Percentiles rank a stretch among this genome's conserved stretches.
These are phyloP conservation scores for Saccharata proteae DNA, from an alignment of 2,329 filamentous ascomycete genomes.

Conservation along the genomic window DNA sequence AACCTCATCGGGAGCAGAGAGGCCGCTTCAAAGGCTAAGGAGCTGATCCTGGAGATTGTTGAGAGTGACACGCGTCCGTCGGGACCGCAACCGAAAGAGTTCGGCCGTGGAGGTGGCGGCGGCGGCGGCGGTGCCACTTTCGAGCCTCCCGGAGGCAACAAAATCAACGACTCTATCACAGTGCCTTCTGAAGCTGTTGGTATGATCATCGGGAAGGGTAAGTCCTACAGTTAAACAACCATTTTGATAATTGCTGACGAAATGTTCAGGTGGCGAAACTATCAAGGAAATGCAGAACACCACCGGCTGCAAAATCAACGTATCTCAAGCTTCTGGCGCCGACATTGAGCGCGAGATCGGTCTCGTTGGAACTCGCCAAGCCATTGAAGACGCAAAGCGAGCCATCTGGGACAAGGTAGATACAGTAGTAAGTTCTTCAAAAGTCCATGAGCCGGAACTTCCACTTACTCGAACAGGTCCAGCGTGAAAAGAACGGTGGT, in stretches of 20 bases:
- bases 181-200: constrained; percentile 86
- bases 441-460: too few relatives aligned
- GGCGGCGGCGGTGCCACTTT: constrained; percentile 24
- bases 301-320: constrained; percentile 90
- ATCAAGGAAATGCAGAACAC: constrained; percentile 86
- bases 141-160: constrained; percentile 35
- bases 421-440: constrained; percentile 54
- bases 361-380: constrained; percentile 63
- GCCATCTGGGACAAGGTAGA: constrained; percentile 90
- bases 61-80: constrained; percentile 59
- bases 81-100: constrained; percentile 25
- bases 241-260: constrained; percentile 11
- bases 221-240: constrained; percentile 4
- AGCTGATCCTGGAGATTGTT: constrained; percentile 85
- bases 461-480: constrained; percentile 11
- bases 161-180: constrained; percentile 69
- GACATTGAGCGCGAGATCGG: constrained; percentile 80
- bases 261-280: constrained; percentile 59
- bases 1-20: constrained; percentile 74
- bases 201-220: constrained; percentile 88
- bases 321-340: constrained; percentile 66
- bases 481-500: constrained; percentile 36
- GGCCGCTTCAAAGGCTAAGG: constrained; percentile 66
- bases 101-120: constrained; percentile 27
- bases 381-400: constrained; percentile 68